Conservation (phyloP, 1,284 basidiomycete genomes). For the Sporisorium graminicola region DNA sequence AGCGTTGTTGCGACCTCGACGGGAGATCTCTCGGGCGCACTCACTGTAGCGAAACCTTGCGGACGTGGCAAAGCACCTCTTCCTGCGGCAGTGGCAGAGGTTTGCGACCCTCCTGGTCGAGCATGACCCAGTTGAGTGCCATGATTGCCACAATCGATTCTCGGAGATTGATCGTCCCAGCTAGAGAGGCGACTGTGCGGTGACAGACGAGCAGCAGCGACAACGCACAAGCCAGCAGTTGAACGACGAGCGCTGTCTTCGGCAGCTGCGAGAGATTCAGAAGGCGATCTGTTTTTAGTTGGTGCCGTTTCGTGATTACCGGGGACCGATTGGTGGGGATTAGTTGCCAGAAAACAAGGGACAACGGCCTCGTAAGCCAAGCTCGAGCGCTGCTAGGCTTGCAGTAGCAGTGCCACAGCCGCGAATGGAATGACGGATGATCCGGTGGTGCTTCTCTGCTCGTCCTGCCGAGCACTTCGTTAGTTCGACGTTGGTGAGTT, state of each 20-base stretch:
- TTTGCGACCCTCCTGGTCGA: constrained; percentile 39
- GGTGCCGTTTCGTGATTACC: too few species aligned
- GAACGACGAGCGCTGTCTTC: neutral
- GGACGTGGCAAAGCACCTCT: constrained; percentile 36
- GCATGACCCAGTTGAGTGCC: constrained; percentile 64
- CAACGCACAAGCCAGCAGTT: neutral
- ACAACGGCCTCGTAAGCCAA: too few species aligned
- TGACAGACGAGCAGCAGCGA: neutral
- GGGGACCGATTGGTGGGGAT: too few species aligned
- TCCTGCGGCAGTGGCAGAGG: constrained; percentile 59
- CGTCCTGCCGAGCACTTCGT: too few species aligned
- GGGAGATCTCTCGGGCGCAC: neutral
- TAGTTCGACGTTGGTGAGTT: too few species aligned
- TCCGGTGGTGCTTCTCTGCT: too few species aligned
- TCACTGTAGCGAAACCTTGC: constrained; percentile 45
- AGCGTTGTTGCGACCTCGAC: neutral
- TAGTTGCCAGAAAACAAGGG: too few species aligned
- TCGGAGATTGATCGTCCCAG: neutral
- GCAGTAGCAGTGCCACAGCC: too few species aligned
- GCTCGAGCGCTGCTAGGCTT: too few species aligned
- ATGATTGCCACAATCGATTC: constrained; percentile 29
- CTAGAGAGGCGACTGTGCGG: neutral
- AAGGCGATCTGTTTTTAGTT: too few species aligned
- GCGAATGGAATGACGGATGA: too few species aligned
- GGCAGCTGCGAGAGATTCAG: neutral